Evolutionary conservation across 306 rosid genomes (phyloP).

Genomic region (Vachellia collinsii): DNA sequence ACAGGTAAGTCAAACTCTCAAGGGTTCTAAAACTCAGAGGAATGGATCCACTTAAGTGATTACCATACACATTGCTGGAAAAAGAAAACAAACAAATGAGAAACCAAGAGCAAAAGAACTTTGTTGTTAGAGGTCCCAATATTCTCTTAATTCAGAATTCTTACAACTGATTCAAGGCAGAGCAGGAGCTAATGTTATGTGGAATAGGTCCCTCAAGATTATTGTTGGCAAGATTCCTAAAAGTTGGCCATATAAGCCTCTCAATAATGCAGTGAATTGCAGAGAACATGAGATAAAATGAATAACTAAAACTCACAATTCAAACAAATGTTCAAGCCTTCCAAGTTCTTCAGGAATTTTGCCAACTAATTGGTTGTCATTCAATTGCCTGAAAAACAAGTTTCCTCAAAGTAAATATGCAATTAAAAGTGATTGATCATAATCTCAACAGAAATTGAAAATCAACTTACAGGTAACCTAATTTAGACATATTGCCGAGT

Average conservation of each 20-base stretch:
- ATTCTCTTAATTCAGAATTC: neutral
- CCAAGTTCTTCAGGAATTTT: constrained; percentile 82
- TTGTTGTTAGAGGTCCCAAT: neutral
- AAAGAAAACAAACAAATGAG: neutral
- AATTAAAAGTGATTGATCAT: too few relatives aligned
- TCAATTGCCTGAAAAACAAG: constrained; percentile 60
- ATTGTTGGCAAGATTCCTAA: constrained; percentile 81
- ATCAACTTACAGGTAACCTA: constrained; percentile 81
- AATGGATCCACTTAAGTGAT: constrained; percentile 71
- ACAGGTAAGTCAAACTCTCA: constrained; percentile 85
- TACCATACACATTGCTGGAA: constrained; percentile 86
- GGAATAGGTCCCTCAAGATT: constrained; percentile 76
- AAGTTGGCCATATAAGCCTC: neutral
- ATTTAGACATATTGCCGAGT: constrained; percentile 88
- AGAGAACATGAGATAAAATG: neutral
- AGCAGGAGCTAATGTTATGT: constrained; percentile 77
- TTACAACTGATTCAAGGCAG: constrained; percentile 84
- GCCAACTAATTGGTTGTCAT: constrained; percentile 70
- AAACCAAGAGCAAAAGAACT: neutral
- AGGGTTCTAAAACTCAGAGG: constrained; percentile 66
- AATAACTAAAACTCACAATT: constrained; percentile 56
- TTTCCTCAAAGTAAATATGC: neutral
- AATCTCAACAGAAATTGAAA: neutral
- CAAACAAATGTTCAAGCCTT: constrained; percentile 78
- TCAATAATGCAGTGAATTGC: neutral